Percentiles rank a stretch among this genome's conserved stretches.
These are phyloP conservation scores for Polyplosphaeria fusca DNA, from an alignment of 495 filamentous ascomycete species.

Conservation along the genomic window DNA sequence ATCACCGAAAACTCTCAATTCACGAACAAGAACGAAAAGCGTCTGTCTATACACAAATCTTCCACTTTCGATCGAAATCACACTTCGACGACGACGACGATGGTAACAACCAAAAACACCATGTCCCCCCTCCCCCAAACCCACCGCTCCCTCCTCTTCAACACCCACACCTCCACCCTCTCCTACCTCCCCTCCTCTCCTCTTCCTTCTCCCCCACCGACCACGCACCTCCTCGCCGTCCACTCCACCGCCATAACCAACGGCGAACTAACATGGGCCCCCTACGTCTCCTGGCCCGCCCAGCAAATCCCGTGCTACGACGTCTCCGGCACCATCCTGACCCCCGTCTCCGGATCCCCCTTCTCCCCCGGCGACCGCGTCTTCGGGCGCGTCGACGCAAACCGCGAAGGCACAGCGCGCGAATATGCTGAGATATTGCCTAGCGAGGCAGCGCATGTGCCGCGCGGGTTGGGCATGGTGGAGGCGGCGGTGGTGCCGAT, in stretches of 20 bases:
- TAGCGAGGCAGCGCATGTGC: slow-evolving; percentile 52
- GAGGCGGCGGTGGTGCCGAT: slow-evolving; percentile 55
- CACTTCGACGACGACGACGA: too few species aligned
- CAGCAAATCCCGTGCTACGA: slow-evolving; percentile 54
- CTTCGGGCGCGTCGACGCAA: slow-evolving; percentile 50
- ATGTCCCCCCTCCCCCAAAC: slow-evolving; percentile 8
- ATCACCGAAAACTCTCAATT: too few species aligned
- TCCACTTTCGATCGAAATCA: too few species aligned
- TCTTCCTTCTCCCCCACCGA: not conserved
- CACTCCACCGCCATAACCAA: slow-evolving; percentile 56
- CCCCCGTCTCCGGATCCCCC: slow-evolving; percentile 46
- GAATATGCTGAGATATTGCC: slow-evolving; percentile 54
- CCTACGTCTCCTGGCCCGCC: slow-evolving; percentile 43
- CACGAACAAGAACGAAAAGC: too few species aligned
- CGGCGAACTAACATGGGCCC: slow-evolving; percentile 53
- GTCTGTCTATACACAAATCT: too few species aligned
- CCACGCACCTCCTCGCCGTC: slow-evolving; percentile 60
- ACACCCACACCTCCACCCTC: slow-evolving; percentile 10
- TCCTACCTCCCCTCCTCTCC: slow-evolving; percentile 7
- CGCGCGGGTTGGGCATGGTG: slow-evolving; percentile 46
- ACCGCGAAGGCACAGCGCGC: slow-evolving; percentile 50
- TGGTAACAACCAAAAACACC: not conserved
- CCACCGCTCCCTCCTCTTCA: slow-evolving; percentile 25
- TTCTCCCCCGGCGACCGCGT: slow-evolving; percentile 54
- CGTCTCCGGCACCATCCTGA: slow-evolving; percentile 54